These are phyloP conservation scores for Chionographis japonica DNA, from an alignment of 106 monocot species.

Conservation along the genomic window DNA sequence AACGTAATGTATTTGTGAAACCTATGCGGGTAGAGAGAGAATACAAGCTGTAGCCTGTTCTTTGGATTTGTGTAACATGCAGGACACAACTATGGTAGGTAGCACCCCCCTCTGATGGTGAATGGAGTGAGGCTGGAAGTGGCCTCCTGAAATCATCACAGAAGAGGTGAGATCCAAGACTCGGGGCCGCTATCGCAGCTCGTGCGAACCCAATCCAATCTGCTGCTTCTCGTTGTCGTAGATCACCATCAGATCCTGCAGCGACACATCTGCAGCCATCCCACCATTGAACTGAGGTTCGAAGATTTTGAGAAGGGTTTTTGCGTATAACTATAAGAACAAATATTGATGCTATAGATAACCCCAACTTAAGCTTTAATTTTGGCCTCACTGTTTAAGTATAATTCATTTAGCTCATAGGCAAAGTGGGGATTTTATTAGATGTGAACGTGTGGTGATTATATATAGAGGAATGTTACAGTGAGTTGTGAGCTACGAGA, in stretches of 20 bases:
- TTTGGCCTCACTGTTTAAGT: too few species aligned
- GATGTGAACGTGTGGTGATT: too few species aligned
- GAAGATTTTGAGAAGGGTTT: too few species aligned
- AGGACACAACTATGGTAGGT: conserved; percentile 4
- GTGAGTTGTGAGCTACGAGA: too few species aligned
- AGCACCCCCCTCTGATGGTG: background rate
- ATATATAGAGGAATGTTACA: too few species aligned
- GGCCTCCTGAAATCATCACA: conserved; percentile 4
- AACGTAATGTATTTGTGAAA: too few species aligned
- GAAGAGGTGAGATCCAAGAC: conserved; percentile 13
- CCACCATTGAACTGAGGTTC: too few species aligned
- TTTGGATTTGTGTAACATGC: background rate
- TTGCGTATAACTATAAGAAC: too few species aligned
- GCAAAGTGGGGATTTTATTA: too few species aligned
- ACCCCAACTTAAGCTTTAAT: too few species aligned
- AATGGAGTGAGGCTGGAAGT: conserved; percentile 2
- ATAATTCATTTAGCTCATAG: too few species aligned
- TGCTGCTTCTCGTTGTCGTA: conserved; percentile 76
- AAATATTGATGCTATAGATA: too few species aligned
- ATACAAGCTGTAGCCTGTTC: background rate
- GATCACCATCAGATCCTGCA: conserved; percentile 67
- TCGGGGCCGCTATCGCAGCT: conserved; percentile 31
- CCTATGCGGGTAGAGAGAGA: background rate
- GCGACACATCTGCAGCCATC: conserved; percentile 52
- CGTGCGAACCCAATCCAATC: conserved; percentile 53